Evolutionary conservation across 2,329 filamentous ascomycete species (phyloP).

Genomic region (Arachnomyces sp.): DNA sequence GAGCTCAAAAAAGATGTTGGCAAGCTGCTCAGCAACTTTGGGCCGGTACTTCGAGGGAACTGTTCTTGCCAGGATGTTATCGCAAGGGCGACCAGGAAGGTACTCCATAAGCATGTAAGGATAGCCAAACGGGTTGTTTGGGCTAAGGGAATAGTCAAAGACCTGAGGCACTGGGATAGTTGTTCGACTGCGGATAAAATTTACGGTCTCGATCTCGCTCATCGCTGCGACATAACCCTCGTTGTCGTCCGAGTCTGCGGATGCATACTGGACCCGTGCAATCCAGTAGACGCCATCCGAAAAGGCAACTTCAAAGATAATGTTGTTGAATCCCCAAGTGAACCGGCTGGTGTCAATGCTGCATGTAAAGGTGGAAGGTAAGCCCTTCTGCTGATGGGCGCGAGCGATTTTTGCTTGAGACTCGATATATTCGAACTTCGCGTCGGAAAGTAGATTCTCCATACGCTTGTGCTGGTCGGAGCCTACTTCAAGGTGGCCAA

Average conservation of each 20-base stretch:
- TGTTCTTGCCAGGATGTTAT: slow-evolving; percentile 1
- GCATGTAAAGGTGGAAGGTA: slow-evolving; percentile 1
- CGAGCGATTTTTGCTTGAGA: slow-evolving; percentile 1
- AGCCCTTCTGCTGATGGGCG: not conserved
- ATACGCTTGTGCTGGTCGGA: slow-evolving; percentile 5
- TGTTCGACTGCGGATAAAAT: slow-evolving; percentile 1
- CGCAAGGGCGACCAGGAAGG: not conserved
- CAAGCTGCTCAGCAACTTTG: slow-evolving; percentile 7
- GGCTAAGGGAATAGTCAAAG: slow-evolving; percentile 3
- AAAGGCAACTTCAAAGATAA: slow-evolving; percentile 6
- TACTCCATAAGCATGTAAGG: slow-evolving; percentile 6
- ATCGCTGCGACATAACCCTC: not conserved
- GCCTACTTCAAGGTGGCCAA: not conserved
- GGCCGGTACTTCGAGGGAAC: not conserved
- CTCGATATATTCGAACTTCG: slow-evolving; percentile 5
- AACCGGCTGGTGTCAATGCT: slow-evolving; percentile 1
- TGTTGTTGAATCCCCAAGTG: slow-evolving; percentile 7
- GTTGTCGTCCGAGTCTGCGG: not conserved
- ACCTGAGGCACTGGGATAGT: slow-evolving; percentile 4
- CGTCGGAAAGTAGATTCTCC: slow-evolving; percentile 1
- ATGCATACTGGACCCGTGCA: slow-evolving; percentile 3
- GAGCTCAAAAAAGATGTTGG: slow-evolving; percentile 7
- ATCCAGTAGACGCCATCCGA: slow-evolving; percentile 7
- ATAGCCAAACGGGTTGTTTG: slow-evolving; percentile 7
- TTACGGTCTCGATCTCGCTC: slow-evolving; percentile 6